Evolutionary conservation across 805 yeast genomes (phyloP).

Genomic region (Trichomonascus vanleenenianus): DNA sequence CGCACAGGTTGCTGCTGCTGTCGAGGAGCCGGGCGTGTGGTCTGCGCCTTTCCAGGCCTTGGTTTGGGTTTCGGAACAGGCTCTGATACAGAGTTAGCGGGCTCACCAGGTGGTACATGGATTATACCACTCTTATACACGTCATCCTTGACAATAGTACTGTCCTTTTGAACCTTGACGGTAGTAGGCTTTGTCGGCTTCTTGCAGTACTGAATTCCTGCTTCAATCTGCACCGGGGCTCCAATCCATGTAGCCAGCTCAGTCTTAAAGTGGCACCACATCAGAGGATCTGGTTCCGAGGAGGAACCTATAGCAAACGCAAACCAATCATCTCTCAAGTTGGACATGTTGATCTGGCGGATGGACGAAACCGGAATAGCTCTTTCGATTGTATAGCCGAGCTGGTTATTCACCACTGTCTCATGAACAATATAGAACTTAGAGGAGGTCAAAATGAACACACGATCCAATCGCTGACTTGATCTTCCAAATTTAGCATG

Average conservation of each 20-base stretch:
- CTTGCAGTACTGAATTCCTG: constrained; percentile 75
- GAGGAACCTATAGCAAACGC: constrained; percentile 52
- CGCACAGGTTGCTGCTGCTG: constrained; percentile 10
- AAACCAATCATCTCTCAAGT: constrained; percentile 86
- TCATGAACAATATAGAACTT: constrained; percentile 68
- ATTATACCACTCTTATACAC: constrained; percentile 83
- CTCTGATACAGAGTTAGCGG: constrained; percentile 62
- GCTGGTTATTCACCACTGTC: constrained; percentile 53
- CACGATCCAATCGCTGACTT: constrained; percentile 65
- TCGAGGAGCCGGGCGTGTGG: constrained; percentile 12
- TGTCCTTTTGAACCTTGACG: constrained; percentile 60
- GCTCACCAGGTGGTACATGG: constrained; percentile 69
- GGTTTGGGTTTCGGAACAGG: constrained; percentile 54
- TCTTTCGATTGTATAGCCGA: constrained; percentile 54
- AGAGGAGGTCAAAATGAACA: constrained; percentile 58
- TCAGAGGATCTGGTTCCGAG: constrained; percentile 64
- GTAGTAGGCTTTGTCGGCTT: constrained; percentile 75
- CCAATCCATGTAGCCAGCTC: constrained; percentile 72
- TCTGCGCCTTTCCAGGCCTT: constrained; percentile 6
- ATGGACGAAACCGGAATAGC: constrained; percentile 54
- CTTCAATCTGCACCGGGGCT: constrained; percentile 57
- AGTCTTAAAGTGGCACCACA: constrained; percentile 80
- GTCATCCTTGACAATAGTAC: constrained; percentile 66
- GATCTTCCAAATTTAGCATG: constrained; percentile 90
- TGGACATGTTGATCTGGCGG: constrained; percentile 58